Conservation (phyloP, 2,329 filamentous ascomycete genomes). For the Trichoderma gracile region DNA sequence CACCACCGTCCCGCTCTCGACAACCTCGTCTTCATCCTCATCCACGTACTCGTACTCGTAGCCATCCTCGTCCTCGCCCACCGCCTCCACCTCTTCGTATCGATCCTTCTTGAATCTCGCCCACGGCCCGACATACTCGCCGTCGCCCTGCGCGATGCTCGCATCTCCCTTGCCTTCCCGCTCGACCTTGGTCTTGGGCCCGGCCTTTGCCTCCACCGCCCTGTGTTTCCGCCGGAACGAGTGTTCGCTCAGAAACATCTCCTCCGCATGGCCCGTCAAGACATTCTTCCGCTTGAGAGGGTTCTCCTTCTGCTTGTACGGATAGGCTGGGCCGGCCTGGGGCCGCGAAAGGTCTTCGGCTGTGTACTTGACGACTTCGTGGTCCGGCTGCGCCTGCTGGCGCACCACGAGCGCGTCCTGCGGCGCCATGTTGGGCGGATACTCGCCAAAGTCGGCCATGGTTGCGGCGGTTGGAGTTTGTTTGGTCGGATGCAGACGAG, state of each 20-base stretch:
- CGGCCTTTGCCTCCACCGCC: constrained; percentile 70
- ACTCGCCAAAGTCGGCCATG: constrained; percentile 64
- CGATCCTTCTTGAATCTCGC: constrained; percentile 75
- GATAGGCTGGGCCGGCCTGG: constrained; percentile 69
- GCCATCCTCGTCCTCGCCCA: constrained; percentile 73
- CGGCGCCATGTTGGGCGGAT: constrained; percentile 66
- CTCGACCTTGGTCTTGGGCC: constrained; percentile 65
- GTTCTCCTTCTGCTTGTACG: constrained; percentile 66
- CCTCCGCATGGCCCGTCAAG: constrained; percentile 81
- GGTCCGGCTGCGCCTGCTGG: constrained; percentile 55
- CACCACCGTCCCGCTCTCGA: constrained; percentile 64
- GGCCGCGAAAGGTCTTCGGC: constrained; percentile 70
- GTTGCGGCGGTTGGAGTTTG: constrained; percentile 27
- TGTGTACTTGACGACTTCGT: constrained; percentile 65
- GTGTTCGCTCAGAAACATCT: constrained; percentile 86
- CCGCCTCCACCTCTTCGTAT: constrained; percentile 72
- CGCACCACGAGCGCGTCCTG: constrained; percentile 64
- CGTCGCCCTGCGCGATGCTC: constrained; percentile 79
- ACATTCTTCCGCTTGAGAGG: constrained; percentile 75
- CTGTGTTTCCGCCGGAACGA: constrained; percentile 87
- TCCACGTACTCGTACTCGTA: constrained; percentile 78
- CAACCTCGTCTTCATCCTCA: constrained; percentile 70
- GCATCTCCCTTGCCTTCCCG: constrained; percentile 85
- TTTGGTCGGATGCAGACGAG: background rate
- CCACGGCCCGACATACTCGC: constrained; percentile 93